A percentile compares a stretch with the other conserved stretches of the same genome.
Evolutionary conservation across 1,139 yeast genomes (phyloP).

Genomic region (Geotrichum restrictum): DNA sequence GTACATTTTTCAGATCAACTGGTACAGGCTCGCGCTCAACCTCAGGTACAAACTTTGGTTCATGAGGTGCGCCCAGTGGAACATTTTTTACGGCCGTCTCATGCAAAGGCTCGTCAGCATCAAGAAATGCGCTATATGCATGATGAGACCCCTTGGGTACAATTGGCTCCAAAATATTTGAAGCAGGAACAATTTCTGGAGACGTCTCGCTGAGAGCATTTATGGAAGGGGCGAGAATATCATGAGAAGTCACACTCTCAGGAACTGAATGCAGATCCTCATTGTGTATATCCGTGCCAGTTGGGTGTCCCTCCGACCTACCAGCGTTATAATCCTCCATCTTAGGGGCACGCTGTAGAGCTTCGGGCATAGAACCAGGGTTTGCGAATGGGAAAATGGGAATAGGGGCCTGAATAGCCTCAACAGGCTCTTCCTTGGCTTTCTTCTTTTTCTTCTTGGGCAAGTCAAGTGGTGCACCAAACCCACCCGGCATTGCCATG

Average conservation of each 20-base stretch:
- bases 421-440: slow-evolving; percentile 26
- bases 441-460: slow-evolving; percentile 31
- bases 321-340: no score
- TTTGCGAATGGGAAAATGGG: slow-evolving; percentile 53
- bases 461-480: slow-evolving; percentile 19
- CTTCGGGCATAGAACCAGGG: slow-evolving; percentile 25
- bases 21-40: background rate
- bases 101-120: background rate
- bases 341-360: slow-evolving; percentile 10
- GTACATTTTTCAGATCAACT: background rate
- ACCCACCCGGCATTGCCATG: slow-evolving; percentile 24
- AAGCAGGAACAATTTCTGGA: no score
- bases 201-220: no score
- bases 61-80: background rate
- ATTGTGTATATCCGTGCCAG: no score
- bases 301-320: no score
- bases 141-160: slow-evolving; percentile 3
- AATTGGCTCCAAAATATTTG: background rate
- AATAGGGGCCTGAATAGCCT: slow-evolving; percentile 37
- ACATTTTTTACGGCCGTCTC: background rate
- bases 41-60: background rate
- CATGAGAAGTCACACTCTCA: no score
- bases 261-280: no score
- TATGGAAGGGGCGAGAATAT: no score
- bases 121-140: background rate